Percentiles rank a stretch among this genome's conserved stretches.
These are phyloP conservation scores for Arthroderma sp. DNA, from an alignment of 2,329 filamentous ascomycete genomes.

Conservation along the genomic window DNA sequence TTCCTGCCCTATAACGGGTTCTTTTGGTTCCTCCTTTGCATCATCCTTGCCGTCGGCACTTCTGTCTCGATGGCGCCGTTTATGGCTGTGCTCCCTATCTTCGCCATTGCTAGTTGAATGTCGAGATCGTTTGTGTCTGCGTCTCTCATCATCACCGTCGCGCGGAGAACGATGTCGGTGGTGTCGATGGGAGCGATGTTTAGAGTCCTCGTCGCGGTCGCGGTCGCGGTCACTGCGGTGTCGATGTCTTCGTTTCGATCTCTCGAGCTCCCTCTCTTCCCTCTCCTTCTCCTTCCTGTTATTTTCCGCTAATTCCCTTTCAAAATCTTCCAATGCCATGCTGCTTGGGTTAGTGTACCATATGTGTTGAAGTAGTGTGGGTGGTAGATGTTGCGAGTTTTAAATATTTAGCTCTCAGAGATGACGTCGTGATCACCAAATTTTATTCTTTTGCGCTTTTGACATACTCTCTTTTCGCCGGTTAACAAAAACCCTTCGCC, in stretches of 20 bases:
- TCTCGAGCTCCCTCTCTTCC: conserved; percentile 19
- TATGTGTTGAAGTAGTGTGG: background rate
- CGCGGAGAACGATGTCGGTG: conserved; percentile 32
- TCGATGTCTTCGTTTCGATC: conserved; percentile 25
- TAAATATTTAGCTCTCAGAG: background rate
- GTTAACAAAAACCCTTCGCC: background rate
- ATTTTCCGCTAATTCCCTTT: conserved; percentile 55
- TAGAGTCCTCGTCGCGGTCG: conserved; percentile 25
- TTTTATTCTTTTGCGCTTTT: background rate
- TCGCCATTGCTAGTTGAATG: conserved; percentile 39
- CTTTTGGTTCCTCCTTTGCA: background rate
- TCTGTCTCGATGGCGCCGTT: conserved; percentile 34
- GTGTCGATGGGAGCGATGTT: conserved; percentile 30
- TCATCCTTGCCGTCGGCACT: conserved; percentile 33
- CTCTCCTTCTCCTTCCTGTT: conserved; percentile 27
- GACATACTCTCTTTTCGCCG: background rate
- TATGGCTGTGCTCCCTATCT: conserved; percentile 37
- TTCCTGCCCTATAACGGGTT: conserved; percentile 27
- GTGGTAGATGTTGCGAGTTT: background rate
- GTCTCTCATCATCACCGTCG: conserved; percentile 31
- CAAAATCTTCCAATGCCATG: conserved; percentile 61
- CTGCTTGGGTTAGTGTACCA: background rate
- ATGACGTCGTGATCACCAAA: conserved; percentile 6
- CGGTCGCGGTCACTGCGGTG: conserved; percentile 27
- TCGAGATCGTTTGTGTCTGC: conserved; percentile 54